A percentile compares a stretch with the other conserved stretches of the same genome.
phyloP scores from a whole-genome alignment of 192 early-diverging fungal genomes.

The Neocallimastix lanati region DNA sequence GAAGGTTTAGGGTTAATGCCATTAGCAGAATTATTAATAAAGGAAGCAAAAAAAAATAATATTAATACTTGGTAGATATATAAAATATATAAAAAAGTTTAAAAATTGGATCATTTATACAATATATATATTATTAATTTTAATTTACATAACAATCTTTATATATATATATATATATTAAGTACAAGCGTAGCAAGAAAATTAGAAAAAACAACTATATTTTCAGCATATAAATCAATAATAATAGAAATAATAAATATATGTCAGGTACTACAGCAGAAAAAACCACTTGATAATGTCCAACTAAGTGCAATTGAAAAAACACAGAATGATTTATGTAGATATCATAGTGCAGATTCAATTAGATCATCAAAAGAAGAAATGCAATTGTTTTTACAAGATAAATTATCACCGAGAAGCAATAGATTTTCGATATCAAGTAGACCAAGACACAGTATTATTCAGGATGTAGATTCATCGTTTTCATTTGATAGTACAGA shows the following conservation, averaged over 20 bases:
- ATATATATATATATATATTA: too few species aligned
- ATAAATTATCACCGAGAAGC: background rate
- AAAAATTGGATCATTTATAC: too few species aligned
- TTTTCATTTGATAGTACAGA: background rate
- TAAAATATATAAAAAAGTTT: too few species aligned
- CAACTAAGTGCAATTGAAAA: background rate
- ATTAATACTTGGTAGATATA: conserved; percentile 14
- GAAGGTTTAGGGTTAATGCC: conserved; percentile 25
- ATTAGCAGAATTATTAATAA: conserved; percentile 13
- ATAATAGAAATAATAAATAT: background rate
- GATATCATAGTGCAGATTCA: background rate
- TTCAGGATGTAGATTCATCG: background rate
- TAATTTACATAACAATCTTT: too few species aligned
- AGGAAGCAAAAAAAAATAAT: conserved; percentile 11
- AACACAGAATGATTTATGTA: background rate
- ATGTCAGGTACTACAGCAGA: background rate
- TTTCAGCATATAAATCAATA: background rate
- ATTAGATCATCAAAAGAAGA: background rate
- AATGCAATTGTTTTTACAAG: background rate
- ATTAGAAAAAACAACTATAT: conserved; percentile 22
- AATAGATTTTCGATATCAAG: background rate
- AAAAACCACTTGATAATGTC: background rate
- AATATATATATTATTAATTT: too few species aligned
- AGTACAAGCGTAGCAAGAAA: conserved; percentile 14
- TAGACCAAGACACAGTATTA: background rate